Evolutionary conservation across 164 flowering plant species (phyloP).

Genomic region (Vitis amurensis): DNA sequence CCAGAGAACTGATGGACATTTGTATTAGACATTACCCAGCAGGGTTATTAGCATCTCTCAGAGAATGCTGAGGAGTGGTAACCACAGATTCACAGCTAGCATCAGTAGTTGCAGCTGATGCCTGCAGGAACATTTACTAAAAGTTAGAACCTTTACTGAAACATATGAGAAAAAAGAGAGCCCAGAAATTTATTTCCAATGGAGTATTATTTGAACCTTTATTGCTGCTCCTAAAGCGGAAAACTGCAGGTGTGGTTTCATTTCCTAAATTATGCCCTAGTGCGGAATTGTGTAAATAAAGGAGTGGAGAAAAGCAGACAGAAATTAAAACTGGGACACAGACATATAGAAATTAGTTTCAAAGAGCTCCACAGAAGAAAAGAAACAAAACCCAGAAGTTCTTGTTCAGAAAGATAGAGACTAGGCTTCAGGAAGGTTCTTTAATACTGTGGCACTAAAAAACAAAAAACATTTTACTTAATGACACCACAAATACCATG

Average conservation of each 20-base stretch:
- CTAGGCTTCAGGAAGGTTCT: no score
- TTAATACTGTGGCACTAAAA: neutral
- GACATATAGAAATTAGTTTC: no score
- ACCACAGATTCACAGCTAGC: constrained; percentile 76
- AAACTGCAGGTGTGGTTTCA: no score
- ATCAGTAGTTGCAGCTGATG: constrained; percentile 51
- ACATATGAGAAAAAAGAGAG: no score
- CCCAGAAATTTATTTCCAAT: no score
- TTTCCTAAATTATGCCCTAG: no score
- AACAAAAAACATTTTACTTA: neutral
- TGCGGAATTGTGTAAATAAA: no score
- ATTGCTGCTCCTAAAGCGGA: no score
- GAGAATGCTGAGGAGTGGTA: constrained; percentile 68
- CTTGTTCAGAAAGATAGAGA: no score
- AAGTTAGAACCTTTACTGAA: neutral
- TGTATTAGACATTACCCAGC: constrained; percentile 53
- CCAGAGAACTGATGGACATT: neutral
- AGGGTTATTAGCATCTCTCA: constrained; percentile 71
- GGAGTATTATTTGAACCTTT: no score
- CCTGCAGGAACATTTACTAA: constrained; percentile 26
- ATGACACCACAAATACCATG: neutral
- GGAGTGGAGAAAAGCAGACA: no score
- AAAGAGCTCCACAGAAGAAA: neutral
- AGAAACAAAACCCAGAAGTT: neutral
- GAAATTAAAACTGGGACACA: no score